phyloP scores from a whole-genome alignment of 2,329 filamentous ascomycete species.

The Aspergillus costaricaensis region DNA sequence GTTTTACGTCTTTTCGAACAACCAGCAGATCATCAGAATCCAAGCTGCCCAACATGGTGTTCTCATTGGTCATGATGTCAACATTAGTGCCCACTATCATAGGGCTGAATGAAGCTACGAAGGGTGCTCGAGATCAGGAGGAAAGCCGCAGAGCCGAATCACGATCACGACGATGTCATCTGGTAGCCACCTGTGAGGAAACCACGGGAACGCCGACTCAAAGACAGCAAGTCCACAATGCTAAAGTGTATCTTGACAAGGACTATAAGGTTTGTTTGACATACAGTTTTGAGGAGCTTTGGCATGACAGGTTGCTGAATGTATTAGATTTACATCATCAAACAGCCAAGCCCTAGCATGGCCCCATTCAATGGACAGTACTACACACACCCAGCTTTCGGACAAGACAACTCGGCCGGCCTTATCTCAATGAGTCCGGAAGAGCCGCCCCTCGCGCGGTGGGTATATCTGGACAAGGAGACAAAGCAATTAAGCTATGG shows the following conservation, averaged over 20 bases:
- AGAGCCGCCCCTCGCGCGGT: background rate
- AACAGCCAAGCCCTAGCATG: background rate
- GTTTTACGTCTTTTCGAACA: no score
- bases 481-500: background rate
- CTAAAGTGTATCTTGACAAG: background rate
- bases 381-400: constrained; percentile 1
- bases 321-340: constrained; percentile 1
- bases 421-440: constrained; percentile 1
- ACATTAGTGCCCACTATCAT: background rate
- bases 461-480: constrained; percentile 2
- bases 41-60: background rate
- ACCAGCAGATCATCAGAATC: background rate
- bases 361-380: constrained; percentile 3
- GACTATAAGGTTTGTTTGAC: background rate
- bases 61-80: background rate
- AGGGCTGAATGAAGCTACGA: background rate
- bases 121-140: background rate
- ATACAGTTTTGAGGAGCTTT: background rate
- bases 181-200: background rate
- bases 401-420: background rate
- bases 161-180: background rate
- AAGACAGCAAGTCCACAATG: background rate
- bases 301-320: background rate
- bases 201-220: background rate
- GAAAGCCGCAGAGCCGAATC: background rate